These are phyloP conservation scores for Saturnispora serradocipensis DNA, from an alignment of 805 yeast genomes.

Conservation along the genomic window DNA sequence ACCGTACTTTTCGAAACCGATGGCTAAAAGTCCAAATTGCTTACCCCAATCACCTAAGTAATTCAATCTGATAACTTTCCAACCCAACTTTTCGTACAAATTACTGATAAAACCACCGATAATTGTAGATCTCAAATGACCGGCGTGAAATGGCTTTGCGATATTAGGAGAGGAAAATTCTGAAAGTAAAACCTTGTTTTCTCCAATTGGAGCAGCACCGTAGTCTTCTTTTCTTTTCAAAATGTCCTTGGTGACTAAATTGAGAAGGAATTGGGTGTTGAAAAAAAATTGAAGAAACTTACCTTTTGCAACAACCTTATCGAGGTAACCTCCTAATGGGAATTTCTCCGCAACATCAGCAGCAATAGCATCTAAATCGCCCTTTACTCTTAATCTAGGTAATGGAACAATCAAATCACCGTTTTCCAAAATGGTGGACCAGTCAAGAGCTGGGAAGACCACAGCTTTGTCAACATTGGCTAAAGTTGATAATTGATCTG, in stretches of 20 bases:
- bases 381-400: constrained; percentile 82
- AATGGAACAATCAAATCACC: constrained; percentile 91
- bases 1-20: constrained; percentile 86
- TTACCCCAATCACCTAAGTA: constrained; percentile 99
- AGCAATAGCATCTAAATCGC: constrained; percentile 70
- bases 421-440: constrained; percentile 76
- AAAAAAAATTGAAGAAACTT: constrained; percentile 87
- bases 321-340: constrained; percentile 61
- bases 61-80: constrained; percentile 87
- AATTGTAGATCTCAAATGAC: constrained; percentile 94
- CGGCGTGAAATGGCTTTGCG: constrained; percentile 99
- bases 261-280: constrained; percentile 53
- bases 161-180: constrained; percentile 98
- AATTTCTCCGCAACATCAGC: constrained; percentile 70
- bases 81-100: constrained; percentile 82
- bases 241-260: constrained; percentile 61
- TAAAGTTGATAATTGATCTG: constrained; percentile 64
- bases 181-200: constrained; percentile 59
- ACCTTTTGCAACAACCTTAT: constrained; percentile 73
- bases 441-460: constrained; percentile 79
- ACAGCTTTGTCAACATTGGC: constrained; percentile 61
- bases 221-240: constrained; percentile 51
- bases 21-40: constrained; percentile 93
- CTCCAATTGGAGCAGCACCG: constrained; percentile 71
- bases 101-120: constrained; percentile 94